These are phyloP conservation scores for Phytophthora citricola DNA, from an alignment of 352 stramenopile species.

Conservation along the genomic window DNA sequence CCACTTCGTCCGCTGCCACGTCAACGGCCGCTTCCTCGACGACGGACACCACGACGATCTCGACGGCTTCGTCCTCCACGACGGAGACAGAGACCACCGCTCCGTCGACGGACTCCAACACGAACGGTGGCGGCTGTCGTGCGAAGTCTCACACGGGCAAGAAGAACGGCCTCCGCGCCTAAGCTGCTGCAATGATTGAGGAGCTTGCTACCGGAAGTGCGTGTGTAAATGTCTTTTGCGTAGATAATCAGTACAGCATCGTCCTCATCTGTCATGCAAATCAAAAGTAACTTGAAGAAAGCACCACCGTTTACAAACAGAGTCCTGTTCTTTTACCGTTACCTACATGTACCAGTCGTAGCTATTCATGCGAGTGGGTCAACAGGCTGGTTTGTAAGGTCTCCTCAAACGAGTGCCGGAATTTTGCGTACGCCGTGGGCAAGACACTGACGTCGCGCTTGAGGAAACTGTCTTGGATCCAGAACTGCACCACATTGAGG, in stretches of 20 bases:
- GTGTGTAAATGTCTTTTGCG: slow-evolving; percentile 6
- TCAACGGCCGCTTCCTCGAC: background rate
- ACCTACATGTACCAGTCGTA: background rate
- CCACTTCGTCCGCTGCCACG: background rate
- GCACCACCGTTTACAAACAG: background rate
- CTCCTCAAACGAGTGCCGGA: slow-evolving; percentile 72
- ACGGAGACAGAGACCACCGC: slow-evolving; percentile 10
- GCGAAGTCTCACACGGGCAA: slow-evolving; percentile 9
- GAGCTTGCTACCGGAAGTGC: background rate
- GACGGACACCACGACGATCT: background rate
- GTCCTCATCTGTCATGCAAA: background rate
- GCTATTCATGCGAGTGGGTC: slow-evolving; percentile 33
- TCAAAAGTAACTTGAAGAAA: background rate
- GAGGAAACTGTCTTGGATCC: slow-evolving; percentile 88
- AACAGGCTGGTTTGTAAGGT: slow-evolving; percentile 75
- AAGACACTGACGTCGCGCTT: slow-evolving; percentile 78
- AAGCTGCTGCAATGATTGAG: background rate
- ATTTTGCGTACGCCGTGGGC: slow-evolving; percentile 61
- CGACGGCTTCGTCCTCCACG: slow-evolving; percentile 1
- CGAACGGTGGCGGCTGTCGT: slow-evolving; percentile 17
- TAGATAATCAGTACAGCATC: slow-evolving; percentile 9
- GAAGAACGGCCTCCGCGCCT: background rate
- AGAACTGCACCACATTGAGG: slow-evolving; percentile 87
- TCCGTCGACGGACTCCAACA: slow-evolving; percentile 12
- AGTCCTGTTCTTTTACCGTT: slow-evolving; percentile 1